phyloP scores from a whole-genome alignment of 2,329 filamentous ascomycete genomes.

The Trichoderma koningiopsis region DNA sequence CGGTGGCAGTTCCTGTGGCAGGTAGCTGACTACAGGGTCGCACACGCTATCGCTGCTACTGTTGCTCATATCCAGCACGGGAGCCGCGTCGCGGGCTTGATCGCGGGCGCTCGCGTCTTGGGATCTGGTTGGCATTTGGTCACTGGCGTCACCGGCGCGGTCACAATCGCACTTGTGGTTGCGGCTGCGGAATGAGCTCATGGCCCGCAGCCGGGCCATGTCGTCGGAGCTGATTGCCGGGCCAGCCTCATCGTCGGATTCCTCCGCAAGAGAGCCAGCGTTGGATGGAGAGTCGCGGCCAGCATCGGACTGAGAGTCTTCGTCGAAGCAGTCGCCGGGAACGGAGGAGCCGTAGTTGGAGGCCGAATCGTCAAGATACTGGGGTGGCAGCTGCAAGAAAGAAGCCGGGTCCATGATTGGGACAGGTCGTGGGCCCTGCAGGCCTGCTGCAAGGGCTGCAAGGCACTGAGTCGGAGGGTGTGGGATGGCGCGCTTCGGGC shows the following conservation, averaged over 20 bases:
- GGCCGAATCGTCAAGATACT: constrained; percentile 29
- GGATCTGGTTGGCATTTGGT: background rate
- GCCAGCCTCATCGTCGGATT: constrained; percentile 27
- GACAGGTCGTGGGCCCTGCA: constrained; percentile 29
- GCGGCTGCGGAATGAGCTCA: constrained; percentile 21
- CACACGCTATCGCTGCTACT: background rate
- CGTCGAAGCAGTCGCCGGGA: constrained; percentile 28
- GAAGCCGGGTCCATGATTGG: constrained; percentile 35
- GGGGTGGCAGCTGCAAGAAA: constrained; percentile 30
- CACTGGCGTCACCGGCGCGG: constrained; percentile 3
- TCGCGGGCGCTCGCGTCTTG: background rate
- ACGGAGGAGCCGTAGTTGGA: constrained; percentile 30
- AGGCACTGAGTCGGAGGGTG: constrained; percentile 28
- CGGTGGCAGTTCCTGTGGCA: constrained; percentile 40
- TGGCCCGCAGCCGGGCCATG: constrained; percentile 32
- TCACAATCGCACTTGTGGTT: background rate
- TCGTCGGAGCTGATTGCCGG: constrained; percentile 31
- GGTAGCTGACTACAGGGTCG: constrained; percentile 26
- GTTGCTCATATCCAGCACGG: constrained; percentile 12
- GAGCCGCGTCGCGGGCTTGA: background rate
- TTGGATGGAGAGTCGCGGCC: constrained; percentile 26
- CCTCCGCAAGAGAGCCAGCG: constrained; percentile 26
- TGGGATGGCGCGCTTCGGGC: constrained; percentile 28
- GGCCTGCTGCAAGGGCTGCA: constrained; percentile 29
- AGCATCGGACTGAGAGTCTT: constrained; percentile 24